phyloP scores from a whole-genome alignment of 345 rosid genomes.

The Populus alba region DNA sequence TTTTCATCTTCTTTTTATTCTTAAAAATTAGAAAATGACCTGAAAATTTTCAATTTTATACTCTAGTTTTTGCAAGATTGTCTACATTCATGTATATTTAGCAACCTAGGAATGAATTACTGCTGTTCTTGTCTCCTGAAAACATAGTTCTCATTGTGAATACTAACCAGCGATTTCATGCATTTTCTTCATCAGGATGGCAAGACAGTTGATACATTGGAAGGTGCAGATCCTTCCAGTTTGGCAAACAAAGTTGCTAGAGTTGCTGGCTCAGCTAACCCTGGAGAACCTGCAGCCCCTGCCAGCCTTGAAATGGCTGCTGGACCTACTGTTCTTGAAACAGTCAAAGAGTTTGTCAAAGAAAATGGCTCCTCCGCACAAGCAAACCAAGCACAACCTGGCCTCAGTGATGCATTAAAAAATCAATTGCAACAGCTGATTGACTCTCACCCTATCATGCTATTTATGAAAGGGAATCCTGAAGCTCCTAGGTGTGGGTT shows the following conservation, averaged over 20 bases:
- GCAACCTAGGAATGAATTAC: not conserved
- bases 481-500: constrained; percentile 91
- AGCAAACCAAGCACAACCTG: constrained; percentile 39
- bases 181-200: constrained; percentile 55
- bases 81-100: not conserved
- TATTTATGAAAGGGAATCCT: constrained; percentile 89
- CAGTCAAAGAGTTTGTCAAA: constrained; percentile 65
- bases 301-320: constrained; percentile 99
- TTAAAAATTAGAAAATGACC: not conserved
- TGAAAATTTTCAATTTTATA: not conserved
- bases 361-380: constrained; percentile 43
- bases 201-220: constrained; percentile 69
- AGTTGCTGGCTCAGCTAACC: constrained; percentile 57
- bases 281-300: constrained; percentile 87
- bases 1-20: not conserved
- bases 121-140: not conserved
- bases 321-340: constrained; percentile 70
- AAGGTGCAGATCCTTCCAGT: constrained; percentile 93
- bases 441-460: constrained; percentile 71
- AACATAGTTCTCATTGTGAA: not conserved
- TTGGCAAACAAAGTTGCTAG: constrained; percentile 91
- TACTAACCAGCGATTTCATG: not conserved
- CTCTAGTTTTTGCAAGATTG: not conserved
- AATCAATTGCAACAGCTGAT: constrained; percentile 59
- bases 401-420: constrained; percentile 36